These are phyloP conservation scores for Pinus taeda DNA, from an alignment of 75 land plant species.

Conservation along the genomic window DNA sequence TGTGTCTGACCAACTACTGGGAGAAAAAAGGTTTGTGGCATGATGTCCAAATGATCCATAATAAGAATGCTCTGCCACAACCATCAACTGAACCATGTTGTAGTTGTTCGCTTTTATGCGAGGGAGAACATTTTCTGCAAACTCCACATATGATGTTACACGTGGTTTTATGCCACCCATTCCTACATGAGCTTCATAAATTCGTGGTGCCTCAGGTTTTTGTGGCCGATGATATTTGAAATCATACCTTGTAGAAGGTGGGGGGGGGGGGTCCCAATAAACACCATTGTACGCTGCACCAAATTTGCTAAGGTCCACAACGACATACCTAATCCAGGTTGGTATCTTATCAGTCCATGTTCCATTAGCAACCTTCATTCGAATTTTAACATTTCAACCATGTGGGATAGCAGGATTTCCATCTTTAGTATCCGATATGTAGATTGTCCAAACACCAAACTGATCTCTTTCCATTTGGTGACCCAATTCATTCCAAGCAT, in stretches of 20 bases:
- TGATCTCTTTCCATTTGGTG: constrained; percentile 78
- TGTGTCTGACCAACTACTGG: constrained; percentile 86
- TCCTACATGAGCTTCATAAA: constrained; percentile 99
- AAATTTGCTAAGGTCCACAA: constrained; percentile 66
- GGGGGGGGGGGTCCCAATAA: constrained; percentile 89
- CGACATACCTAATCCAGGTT: constrained; percentile 94
- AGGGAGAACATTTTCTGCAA: constrained; percentile 89
- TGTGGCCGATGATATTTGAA: constrained; percentile 79
- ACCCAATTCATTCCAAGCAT: constrained; percentile 82
- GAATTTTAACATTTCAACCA: constrained; percentile 79
- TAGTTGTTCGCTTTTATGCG: constrained; percentile 85
- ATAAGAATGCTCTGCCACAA: constrained; percentile 95
- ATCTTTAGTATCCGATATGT: constrained; percentile 47
- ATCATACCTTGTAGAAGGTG: constrained; percentile 67
- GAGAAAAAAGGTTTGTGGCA: constrained; percentile 96
- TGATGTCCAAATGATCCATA: constrained; percentile 98
- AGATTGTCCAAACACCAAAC: constrained; percentile 91
- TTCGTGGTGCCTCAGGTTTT: constrained; percentile 75
- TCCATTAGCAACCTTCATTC: constrained; percentile 74
- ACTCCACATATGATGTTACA: constrained; percentile 79
- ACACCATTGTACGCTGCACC: constrained; percentile 94
- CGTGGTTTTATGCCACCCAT: constrained; percentile 91
- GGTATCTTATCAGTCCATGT: constrained; percentile 90
- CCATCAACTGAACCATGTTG: constrained; percentile 97
- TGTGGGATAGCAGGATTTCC: constrained; percentile 86